A percentile compares a stretch with the other conserved stretches of the same genome.
These are phyloP conservation scores for Phytopythium helicoides DNA, from an alignment of 352 stramenopile genomes.

Conservation along the genomic window DNA sequence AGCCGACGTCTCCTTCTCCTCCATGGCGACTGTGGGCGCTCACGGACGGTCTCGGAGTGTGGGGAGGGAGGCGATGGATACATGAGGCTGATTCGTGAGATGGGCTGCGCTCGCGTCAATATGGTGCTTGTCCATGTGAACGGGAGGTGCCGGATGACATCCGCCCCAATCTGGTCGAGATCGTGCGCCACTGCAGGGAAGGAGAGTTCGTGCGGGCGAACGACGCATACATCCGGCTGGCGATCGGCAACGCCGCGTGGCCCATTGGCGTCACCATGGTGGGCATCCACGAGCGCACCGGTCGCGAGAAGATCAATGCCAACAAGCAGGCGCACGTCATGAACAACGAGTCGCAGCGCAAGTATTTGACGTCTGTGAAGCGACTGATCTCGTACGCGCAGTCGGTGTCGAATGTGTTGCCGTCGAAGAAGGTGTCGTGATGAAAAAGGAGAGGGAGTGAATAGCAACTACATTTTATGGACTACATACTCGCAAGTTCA, in stretches of 20 bases:
- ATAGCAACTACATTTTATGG: not conserved
- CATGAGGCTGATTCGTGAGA: no score
- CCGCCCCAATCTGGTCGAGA: conserved; percentile 87
- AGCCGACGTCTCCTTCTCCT: no score
- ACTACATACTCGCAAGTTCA: no score
- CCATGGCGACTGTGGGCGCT: no score
- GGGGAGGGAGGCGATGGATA: no score
- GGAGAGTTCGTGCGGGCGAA: conserved; percentile 95
- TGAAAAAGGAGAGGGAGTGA: not conserved
- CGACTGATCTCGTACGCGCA: conserved; percentile 97
- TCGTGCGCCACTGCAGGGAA: conserved; percentile 93
- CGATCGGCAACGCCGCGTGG: conserved; percentile 98
- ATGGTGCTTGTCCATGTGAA: no score
- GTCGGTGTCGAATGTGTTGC: conserved; percentile 77
- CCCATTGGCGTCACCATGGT: conserved; percentile 99
- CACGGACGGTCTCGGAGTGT: no score
- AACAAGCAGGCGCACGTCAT: conserved; percentile 99
- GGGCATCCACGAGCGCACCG: conserved; percentile 96
- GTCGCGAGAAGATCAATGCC: conserved; percentile 94
- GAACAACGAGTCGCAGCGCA: conserved; percentile 98
- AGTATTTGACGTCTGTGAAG: conserved; percentile 99
- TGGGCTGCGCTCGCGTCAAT: no score
- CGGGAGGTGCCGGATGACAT: conserved; percentile 90
- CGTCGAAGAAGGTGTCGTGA: conserved; percentile 86
- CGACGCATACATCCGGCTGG: conserved; percentile 97